Evolutionary conservation across 139 green algal species (phyloP).

Genomic region (Chlamydomonas sp.): DNA sequence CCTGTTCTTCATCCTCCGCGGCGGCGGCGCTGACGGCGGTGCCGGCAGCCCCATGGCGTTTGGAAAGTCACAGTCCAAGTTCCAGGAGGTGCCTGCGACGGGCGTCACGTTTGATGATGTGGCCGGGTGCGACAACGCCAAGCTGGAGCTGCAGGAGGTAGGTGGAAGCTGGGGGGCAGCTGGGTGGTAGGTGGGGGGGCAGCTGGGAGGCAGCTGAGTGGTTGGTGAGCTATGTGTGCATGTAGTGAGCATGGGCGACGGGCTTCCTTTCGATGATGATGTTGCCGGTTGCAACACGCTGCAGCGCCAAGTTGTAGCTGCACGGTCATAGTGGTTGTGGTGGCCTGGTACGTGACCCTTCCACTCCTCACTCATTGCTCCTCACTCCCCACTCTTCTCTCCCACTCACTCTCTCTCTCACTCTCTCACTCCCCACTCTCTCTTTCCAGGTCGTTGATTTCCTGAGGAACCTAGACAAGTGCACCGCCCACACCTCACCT

Average conservation of each 20-base stretch:
- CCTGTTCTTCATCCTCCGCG: conserved; percentile 85
- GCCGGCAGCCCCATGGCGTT: conserved; percentile 87
- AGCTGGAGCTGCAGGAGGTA: conserved; percentile 66
- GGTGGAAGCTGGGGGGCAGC: no score
- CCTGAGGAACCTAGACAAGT: no score
- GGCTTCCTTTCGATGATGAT: neutral
- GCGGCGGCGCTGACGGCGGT: conserved; percentile 18
- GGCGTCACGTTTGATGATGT: conserved; percentile 85
- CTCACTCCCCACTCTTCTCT: no score
- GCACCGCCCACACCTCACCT: no score
- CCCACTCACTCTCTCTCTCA: no score
- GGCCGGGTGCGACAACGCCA: conserved; percentile 68
- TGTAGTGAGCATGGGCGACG: neutral
- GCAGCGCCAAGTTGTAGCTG: no score
- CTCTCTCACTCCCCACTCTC: neutral
- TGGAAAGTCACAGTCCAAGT: conserved; percentile 85
- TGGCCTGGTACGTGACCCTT: no score
- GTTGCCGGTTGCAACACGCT: no score
- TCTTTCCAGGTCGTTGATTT: neutral
- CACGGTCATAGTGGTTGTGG: no score
- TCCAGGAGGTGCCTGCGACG: conserved; percentile 90
- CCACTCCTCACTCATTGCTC: neutral
- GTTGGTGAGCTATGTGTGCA: neutral
- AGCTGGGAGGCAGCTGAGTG: no score
- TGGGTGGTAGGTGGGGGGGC: no score